These are phyloP conservation scores for Hysterangium stoloniferum DNA, from an alignment of 768 basidiomycete genomes.

Conservation along the genomic window DNA sequence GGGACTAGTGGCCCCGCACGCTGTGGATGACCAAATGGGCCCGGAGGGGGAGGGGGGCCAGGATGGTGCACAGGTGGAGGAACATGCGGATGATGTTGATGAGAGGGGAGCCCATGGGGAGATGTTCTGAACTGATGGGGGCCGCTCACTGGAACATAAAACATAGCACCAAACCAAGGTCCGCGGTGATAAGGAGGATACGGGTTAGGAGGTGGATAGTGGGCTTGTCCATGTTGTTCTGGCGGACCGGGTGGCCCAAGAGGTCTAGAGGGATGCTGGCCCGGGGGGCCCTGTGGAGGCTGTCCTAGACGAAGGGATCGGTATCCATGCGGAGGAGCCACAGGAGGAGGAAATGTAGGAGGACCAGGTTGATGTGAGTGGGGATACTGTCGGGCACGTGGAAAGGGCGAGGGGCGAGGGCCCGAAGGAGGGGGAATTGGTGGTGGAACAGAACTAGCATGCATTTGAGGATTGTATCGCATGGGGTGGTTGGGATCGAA, in stretches of 20 bases:
- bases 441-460: too few relatives aligned
- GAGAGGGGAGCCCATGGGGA: background rate
- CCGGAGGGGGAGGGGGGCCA: background rate
- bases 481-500: too few relatives aligned
- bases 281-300: background rate
- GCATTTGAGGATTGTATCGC: background rate
- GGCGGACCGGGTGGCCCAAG: background rate
- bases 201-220: background rate
- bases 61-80: background rate
- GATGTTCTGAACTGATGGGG: background rate
- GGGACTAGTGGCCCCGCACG: background rate
- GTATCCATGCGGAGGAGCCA: background rate
- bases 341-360: background rate
- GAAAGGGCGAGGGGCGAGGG: background rate
- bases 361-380: background rate
- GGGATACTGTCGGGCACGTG: background rate
- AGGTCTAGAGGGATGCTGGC: background rate
- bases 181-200: background rate
- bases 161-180: conserved; percentile 1
- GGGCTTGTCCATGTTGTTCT: background rate
- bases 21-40: background rate
- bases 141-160: background rate
- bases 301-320: background rate
- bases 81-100: too few relatives aligned
- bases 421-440: background rate